Evolutionary conservation across 2,329 filamentous ascomycete species (phyloP), one percentile per base, ranked within the genome.

Genomic region (Geosmithia morbida): DNA sequence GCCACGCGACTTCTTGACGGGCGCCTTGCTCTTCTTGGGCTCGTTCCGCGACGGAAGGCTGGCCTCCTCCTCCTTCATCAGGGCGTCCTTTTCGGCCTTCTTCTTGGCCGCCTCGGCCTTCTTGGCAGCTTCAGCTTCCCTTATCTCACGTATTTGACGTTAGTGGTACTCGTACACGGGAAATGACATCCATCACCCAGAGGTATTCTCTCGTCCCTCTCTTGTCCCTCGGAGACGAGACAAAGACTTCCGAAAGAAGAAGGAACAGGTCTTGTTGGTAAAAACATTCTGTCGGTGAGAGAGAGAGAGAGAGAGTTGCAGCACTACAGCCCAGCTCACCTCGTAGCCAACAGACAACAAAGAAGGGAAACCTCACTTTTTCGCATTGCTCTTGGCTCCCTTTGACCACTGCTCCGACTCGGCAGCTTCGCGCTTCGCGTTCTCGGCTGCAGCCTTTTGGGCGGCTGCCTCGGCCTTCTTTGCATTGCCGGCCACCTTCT

Each of bases 401-500:
- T 92, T 87, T 11, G 73, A 58, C 92, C 92, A 98, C 56, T 94
- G 73, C 48, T 76, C 72, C 4, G 81, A 76, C 58, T 96, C 90
- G 26, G 65, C 78, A 2, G 71, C 76, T 4, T 79, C 79, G 47
- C 71, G 75, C 65, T 82, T 82, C 39, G 75, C 68, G 40, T 87
- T 76, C 50, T 82, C 81, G 2, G 66, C 79, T 0, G 87, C 86
- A 50, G 81, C 74, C 67, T 97, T 97, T 48, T 75, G 68, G 8
- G 86, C 85, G 1, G 88, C 90, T 2, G 80, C 82, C 45, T 96
- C 88, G 52, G 88, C 88, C 74, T 98, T 97, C 67, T 87, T 78
- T 52, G 89, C 88, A 65, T 96, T 87, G 53, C 90, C 92, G 8
- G 83, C 79, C 2, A 69, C 87, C 71, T 97, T 97, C 69, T 95